Conservation (phyloP, 805 yeast genomes). For the Candida sonorensis region DNA sequence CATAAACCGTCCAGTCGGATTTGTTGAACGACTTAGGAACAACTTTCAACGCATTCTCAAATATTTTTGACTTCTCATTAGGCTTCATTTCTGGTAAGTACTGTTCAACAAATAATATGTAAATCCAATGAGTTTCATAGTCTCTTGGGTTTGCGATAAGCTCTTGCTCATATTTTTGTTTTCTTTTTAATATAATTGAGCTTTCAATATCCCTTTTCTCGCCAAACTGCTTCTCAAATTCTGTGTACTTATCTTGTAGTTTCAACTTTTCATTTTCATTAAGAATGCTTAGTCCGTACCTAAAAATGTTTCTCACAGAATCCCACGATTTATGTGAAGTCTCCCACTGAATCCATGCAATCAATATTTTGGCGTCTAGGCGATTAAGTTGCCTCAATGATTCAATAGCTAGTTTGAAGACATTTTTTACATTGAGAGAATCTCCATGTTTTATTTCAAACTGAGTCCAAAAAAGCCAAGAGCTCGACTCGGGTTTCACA, state of each 20-base stretch:
- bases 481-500: conserved; percentile 42
- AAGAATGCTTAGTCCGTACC: conserved; percentile 40
- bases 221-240: conserved; percentile 65
- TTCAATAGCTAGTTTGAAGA: conserved; percentile 64
- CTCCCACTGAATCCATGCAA: conserved; percentile 70
- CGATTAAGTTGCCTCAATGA: conserved; percentile 27
- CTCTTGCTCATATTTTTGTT: conserved; percentile 43
- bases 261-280: conserved; percentile 25
- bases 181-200: conserved; percentile 48
- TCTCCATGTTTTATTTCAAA: conserved; percentile 57
- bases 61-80: conserved; percentile 28
- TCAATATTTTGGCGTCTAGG: conserved; percentile 34
- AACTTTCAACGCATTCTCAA: conserved; percentile 36
- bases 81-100: conserved; percentile 21
- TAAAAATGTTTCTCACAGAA: conserved; percentile 53
- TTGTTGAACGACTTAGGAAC: conserved; percentile 31
- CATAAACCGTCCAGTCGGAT: conserved; percentile 62
- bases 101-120: conserved; percentile 45
- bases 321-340: conserved; percentile 50
- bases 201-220: conserved; percentile 43
- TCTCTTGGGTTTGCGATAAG: conserved; percentile 44
- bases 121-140: conserved; percentile 81
- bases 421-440: conserved; percentile 44
- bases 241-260: conserved; percentile 38
- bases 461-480: conserved; percentile 72